These are phyloP conservation scores for Rhodotorula sp. DNA, from an alignment of 1,284 basidiomycete species.

Conservation along the genomic window DNA sequence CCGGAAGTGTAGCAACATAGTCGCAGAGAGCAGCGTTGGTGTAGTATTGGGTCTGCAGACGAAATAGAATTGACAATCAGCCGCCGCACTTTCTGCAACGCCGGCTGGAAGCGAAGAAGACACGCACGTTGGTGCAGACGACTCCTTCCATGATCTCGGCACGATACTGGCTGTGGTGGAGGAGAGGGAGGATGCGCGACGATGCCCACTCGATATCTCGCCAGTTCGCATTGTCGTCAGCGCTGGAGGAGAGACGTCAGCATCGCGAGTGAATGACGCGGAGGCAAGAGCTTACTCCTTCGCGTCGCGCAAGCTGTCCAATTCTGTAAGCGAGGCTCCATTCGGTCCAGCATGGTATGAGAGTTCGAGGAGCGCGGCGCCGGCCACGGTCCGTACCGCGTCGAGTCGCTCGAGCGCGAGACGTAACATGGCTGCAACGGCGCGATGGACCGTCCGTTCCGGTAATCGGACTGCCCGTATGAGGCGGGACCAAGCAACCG, in stretches of 20 bases:
- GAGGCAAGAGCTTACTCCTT: no score
- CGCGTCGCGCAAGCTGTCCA: no score
- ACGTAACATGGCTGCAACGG: constrained; percentile 66
- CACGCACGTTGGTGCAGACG: constrained; percentile 69
- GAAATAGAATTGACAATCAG: constrained; percentile 19
- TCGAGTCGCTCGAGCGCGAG: constrained; percentile 89
- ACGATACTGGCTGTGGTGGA: constrained; percentile 64
- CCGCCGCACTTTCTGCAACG: constrained; percentile 7
- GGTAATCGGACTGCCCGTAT: constrained; percentile 50
- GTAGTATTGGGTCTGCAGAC: constrained; percentile 16
- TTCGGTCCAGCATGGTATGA: background rate
- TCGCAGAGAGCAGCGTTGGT: constrained; percentile 60
- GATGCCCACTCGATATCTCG: constrained; percentile 57
- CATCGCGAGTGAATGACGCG: no score
- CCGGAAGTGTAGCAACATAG: constrained; percentile 60
- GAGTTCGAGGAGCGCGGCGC: constrained; percentile 55
- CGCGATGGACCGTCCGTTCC: constrained; percentile 17
- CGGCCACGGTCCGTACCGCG: constrained; percentile 77
- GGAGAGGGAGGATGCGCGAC: constrained; percentile 66
- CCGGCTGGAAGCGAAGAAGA: background rate
- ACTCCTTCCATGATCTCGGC: constrained; percentile 66
- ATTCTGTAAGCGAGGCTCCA: background rate
- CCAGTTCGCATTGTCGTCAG: constrained; percentile 1
- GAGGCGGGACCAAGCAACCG: constrained; percentile 9
- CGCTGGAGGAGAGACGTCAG: background rate